phyloP scores from a whole-genome alignment of 2,329 filamentous ascomycete species.

The Cadophora sp. region DNA sequence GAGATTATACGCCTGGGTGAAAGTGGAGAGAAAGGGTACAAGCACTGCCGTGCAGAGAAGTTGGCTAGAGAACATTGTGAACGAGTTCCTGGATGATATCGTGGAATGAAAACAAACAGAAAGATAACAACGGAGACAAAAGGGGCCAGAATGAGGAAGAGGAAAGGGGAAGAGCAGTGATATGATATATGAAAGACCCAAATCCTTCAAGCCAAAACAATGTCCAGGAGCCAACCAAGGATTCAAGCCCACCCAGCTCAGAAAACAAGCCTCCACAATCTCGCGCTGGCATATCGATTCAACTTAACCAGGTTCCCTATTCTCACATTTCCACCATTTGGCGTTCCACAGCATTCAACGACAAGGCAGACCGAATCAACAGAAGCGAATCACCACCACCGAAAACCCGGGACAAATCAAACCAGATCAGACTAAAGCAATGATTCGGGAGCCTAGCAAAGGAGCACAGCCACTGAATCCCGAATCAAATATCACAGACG shows the following conservation, averaged over 20 bases:
- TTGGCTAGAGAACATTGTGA: neutral
- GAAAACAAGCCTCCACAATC: neutral
- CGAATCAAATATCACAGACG: neutral
- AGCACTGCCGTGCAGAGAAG: neutral
- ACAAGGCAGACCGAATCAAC: neutral
- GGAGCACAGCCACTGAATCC: slow-evolving; percentile 7
- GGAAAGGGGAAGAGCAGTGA: neutral
- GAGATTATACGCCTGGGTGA: slow-evolving; percentile 1
- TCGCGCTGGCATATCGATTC: neutral
- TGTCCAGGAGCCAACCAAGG: neutral
- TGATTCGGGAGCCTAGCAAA: neutral
- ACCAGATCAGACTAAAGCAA: neutral
- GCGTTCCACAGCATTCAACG: neutral
- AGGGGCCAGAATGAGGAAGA: neutral
- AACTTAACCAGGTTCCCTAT: too few species aligned
- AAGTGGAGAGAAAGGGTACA: neutral
- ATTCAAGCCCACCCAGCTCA: neutral
- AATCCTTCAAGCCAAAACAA: neutral
- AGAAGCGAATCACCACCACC: neutral
- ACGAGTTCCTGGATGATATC: neutral
- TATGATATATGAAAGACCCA: neutral
- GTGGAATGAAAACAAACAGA: neutral
- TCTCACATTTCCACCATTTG: neutral
- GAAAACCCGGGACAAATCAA: neutral
- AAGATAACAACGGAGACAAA: neutral